Conservation (phyloP, 768 basidiomycete species). For the Termitomyces sp. region DNA sequence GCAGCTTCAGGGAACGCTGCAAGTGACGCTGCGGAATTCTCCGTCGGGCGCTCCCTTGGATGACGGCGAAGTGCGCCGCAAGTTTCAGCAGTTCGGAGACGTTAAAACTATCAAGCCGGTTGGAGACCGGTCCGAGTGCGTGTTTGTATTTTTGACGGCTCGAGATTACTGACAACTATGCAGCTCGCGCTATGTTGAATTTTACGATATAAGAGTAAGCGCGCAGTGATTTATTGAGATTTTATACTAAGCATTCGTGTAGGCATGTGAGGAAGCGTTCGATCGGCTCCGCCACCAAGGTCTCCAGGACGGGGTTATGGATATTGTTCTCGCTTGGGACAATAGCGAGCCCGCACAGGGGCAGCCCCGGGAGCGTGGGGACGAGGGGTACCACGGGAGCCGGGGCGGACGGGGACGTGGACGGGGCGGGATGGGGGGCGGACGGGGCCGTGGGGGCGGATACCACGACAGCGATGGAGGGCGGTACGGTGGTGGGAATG, state of each 20-base stretch:
- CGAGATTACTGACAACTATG: not conserved
- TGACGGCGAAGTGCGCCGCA: slow-evolving; percentile 79
- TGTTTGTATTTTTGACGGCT: not conserved
- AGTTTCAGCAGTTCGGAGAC: slow-evolving; percentile 88
- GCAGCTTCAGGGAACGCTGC: slow-evolving; percentile 81
- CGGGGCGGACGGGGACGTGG: slow-evolving; percentile 36
- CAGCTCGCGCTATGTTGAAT: slow-evolving; percentile 91
- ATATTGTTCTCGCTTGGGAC: slow-evolving; percentile 86
- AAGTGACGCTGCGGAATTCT: slow-evolving; percentile 73
- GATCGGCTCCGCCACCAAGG: slow-evolving; percentile 78
- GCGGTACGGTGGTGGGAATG: slow-evolving; percentile 32
- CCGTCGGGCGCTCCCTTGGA: slow-evolving; percentile 65
- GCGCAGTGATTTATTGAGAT: too few species aligned
- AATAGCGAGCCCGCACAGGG: slow-evolving; percentile 42
- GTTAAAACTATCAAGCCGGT: slow-evolving; percentile 74
- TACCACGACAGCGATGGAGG: slow-evolving; percentile 44
- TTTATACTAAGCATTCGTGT: too few species aligned
- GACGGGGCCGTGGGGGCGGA: slow-evolving; percentile 24
- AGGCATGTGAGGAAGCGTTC: slow-evolving; percentile 77
- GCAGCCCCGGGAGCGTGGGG: slow-evolving; percentile 21
- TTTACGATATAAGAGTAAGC: slow-evolving; percentile 81
- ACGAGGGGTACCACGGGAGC: slow-evolving; percentile 30
- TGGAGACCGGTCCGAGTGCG: slow-evolving; percentile 58
- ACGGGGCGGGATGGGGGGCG: slow-evolving; percentile 32
- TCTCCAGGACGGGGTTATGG: slow-evolving; percentile 82